Base-by-base conservation (phyloP, 768 basidiomycete species). In the Amanita rimosa region DNA sequence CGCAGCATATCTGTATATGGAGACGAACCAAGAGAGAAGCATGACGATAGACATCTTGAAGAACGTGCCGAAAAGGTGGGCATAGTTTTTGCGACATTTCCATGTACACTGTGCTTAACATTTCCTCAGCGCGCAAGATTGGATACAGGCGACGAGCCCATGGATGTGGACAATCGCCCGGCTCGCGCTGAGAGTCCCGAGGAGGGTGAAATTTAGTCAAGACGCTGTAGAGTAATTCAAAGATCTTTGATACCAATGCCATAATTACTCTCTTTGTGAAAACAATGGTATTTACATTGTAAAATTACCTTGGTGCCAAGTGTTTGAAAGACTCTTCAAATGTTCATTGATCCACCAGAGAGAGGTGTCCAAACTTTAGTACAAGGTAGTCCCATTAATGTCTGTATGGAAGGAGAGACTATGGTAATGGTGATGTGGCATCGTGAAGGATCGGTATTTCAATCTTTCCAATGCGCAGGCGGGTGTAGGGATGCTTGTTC, bases 401-500 rank as follows among this genome's bases (percentile, higher is more conserved):
- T 7, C 16, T 45, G 21, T 29, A 40, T 39, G 24, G 11, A 27
- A 38, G 34, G 50, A 53, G 10, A 29, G 31, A 49, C 53, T 53
- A 58, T 55, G 52, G 56, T 54, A 59, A 62, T 53, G 60, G 57
- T 31, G 58, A 53, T 22, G 54, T 52, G 37, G 52, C 50, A 24
- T 49, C 39, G 21, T 31, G 31, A 31, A 4, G 31, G 31, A 51
- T 34, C 26, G 57, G 50, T 50, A 60, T 51, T 43, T 75, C 69
- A 54, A 99, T 92, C 40, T 83, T 74, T 16, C 93, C 92, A 55
- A 99, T 85, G 45, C 94, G 76, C 51, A 99, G 75, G 61, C 93
- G 79, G n/a, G 95, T 98, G 70, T 88, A 98, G 2, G 85, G 86
- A 62, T 93, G 91, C 66, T 97, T 98, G 65, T 91, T 85, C 62